phyloP scores from a whole-genome alignment of 306 rosid species.

The Rosa chinensis region DNA sequence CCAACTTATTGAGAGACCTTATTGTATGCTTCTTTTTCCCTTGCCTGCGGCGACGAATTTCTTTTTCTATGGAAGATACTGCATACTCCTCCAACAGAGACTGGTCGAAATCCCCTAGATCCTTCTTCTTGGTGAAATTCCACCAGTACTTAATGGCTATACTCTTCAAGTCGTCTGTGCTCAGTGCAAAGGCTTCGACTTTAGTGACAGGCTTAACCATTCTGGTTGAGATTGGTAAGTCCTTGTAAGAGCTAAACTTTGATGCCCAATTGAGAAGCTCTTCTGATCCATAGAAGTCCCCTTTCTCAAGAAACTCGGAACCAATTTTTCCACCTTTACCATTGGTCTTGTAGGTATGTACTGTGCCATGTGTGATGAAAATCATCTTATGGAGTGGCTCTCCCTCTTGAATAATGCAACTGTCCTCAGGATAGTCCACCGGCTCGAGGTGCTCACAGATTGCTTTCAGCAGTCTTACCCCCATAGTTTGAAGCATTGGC shows the following conservation, averaged over 20 bases:
- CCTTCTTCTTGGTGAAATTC: neutral
- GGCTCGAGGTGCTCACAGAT: neutral
- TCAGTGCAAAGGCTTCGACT: neutral
- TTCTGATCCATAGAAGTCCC: slow-evolving; percentile 8
- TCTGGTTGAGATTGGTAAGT: slow-evolving; percentile 43
- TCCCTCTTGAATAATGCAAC: neutral
- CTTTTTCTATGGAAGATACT: neutral
- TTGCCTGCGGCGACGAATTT: neutral
- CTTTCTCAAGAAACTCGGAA: neutral
- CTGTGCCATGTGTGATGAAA: neutral
- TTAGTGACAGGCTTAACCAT: slow-evolving; percentile 16
- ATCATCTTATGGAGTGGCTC: neutral
- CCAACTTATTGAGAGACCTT: neutral
- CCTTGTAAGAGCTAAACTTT: slow-evolving; percentile 33
- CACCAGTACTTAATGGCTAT: neutral
- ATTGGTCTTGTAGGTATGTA: neutral
- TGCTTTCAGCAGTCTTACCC: neutral
- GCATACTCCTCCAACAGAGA: neutral
- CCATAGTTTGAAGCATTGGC: neutral
- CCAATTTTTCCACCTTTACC: neutral
- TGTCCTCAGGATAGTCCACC: neutral
- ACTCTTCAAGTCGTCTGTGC: neutral
- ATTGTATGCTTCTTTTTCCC: neutral
- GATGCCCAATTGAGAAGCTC: slow-evolving; percentile 32
- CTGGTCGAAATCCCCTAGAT: neutral